phyloP scores from a whole-genome alignment of 1,139 yeast species.

The Kodamaea anthophila region DNA sequence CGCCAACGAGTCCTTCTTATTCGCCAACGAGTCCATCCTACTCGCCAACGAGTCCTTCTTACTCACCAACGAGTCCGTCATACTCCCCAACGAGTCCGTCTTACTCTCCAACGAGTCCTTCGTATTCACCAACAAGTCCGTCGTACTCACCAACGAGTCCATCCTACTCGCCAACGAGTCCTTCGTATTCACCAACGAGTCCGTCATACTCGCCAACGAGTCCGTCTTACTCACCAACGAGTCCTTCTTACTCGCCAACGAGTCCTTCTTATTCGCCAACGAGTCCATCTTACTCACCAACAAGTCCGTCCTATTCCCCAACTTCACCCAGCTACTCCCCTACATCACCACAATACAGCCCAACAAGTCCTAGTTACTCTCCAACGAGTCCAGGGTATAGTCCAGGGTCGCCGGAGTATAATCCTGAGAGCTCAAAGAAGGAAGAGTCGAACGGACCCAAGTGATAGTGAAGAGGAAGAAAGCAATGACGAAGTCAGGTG shows the following conservation, averaged over 20 bases:
- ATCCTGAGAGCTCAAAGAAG: constrained; percentile 19
- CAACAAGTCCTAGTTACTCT: constrained; percentile 53
- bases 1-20: constrained; percentile 68
- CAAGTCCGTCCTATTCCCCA: constrained; percentile 38
- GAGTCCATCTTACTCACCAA: constrained; percentile 52
- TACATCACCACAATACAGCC: constrained; percentile 53
- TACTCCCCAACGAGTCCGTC: constrained; percentile 68
- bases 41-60: constrained; percentile 57
- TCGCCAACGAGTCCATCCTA: constrained; percentile 68
- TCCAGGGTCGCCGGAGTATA: constrained; percentile 35
- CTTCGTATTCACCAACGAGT: constrained; percentile 47
- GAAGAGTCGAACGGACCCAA: constrained; percentile 10
- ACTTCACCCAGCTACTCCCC: constrained; percentile 59
- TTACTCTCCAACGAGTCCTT: constrained; percentile 72
- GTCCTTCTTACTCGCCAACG: constrained; percentile 63
- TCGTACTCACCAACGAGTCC: constrained; percentile 71
- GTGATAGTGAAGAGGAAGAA: constrained; percentile 2
- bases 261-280: constrained; percentile 61
- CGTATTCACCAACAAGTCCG: constrained; percentile 67
- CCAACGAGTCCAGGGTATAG: constrained; percentile 60
- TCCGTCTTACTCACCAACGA: constrained; percentile 57
- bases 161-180: constrained; percentile 68
- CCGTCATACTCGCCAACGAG: constrained; percentile 58
- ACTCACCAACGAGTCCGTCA: constrained; percentile 53
- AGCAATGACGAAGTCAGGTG: neutral